phyloP scores from a whole-genome alignment of 495 filamentous ascomycete species.

The Talaromyces liani region DNA sequence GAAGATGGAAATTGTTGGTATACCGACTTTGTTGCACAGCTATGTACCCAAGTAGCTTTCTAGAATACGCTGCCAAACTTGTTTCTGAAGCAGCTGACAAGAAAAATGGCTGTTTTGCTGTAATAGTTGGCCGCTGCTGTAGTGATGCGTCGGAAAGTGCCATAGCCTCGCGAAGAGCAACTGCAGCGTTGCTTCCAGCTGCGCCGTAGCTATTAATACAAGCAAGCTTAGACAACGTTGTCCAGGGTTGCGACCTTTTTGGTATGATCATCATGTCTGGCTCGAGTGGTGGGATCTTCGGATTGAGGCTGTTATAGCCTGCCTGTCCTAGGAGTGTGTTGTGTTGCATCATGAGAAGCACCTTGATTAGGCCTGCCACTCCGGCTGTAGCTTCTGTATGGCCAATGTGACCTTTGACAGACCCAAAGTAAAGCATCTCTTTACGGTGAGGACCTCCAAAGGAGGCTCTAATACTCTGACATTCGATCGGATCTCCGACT shows the following conservation, averaged over 20 bases:
- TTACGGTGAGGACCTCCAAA: constrained; percentile 20
- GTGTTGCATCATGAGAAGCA: constrained; percentile 40
- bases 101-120: constrained; percentile 6
- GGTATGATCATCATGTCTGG: constrained; percentile 1
- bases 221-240: neutral
- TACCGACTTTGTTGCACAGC: neutral
- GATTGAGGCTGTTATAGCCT: constrained; percentile 41
- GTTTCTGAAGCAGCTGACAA: constrained; percentile 15
- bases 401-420: constrained; percentile 33
- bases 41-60: constrained; percentile 9
- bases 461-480: constrained; percentile 27
- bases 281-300: constrained; percentile 18
- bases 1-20: constrained; percentile 17
- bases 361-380: constrained; percentile 33
- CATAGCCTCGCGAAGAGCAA: neutral
- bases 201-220: constrained; percentile 3
- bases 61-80: constrained; percentile 11
- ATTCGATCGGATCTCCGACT: constrained; percentile 62
- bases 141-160: constrained; percentile 22
- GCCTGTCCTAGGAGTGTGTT: constrained; percentile 46
- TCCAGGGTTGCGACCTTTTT: neutral
- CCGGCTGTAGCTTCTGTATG: constrained; percentile 23
- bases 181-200: constrained; percentile 12
- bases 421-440: constrained; percentile 20
- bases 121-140: constrained; percentile 17